These are phyloP conservation scores for Penicillium canescens DNA, from an alignment of 495 filamentous ascomycete species.

Conservation along the genomic window DNA sequence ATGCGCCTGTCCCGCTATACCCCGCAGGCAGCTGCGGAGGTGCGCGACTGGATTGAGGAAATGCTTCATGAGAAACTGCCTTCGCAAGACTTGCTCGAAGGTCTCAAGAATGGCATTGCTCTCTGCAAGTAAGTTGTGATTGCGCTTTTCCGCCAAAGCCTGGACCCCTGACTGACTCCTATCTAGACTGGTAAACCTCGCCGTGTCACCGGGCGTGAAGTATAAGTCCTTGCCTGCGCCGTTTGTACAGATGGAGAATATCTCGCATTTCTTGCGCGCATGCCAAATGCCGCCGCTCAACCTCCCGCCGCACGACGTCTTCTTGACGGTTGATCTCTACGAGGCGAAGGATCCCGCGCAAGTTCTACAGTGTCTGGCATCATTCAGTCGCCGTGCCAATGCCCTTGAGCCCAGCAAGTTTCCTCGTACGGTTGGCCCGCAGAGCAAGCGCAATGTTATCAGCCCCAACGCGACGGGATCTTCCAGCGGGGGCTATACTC, in stretches of 20 bases:
- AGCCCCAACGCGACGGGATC: constrained; percentile 74
- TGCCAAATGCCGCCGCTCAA: constrained; percentile 81
- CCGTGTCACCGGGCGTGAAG: constrained; percentile 71
- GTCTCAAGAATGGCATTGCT: constrained; percentile 82
- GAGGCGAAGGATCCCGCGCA: constrained; percentile 96
- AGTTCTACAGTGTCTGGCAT: constrained; percentile 87
- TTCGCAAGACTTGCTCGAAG: constrained; percentile 75
- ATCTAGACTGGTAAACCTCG: constrained; percentile 78
- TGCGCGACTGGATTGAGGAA: constrained; percentile 82
- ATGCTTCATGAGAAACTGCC: constrained; percentile 72
- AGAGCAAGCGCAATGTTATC: constrained; percentile 55
- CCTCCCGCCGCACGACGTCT: constrained; percentile 90
- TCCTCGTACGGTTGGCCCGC: constrained; percentile 66
- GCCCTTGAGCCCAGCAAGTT: constrained; percentile 72
- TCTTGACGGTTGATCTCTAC: constrained; percentile 96
- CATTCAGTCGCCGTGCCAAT: constrained; percentile 88
- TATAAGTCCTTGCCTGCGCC: constrained; percentile 89
- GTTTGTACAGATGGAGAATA: constrained; percentile 99
- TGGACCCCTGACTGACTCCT: constrained; percentile 14
- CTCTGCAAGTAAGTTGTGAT: constrained; percentile 76
- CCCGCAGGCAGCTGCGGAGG: constrained; percentile 85
- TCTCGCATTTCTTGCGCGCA: constrained; percentile 90
- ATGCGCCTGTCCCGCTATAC: constrained; percentile 94
- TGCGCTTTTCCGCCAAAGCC: neutral
- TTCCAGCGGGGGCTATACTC: constrained; percentile 33